phyloP scores from a whole-genome alignment of 2,329 filamentous ascomycete species.

The Fusarium devonianum region DNA sequence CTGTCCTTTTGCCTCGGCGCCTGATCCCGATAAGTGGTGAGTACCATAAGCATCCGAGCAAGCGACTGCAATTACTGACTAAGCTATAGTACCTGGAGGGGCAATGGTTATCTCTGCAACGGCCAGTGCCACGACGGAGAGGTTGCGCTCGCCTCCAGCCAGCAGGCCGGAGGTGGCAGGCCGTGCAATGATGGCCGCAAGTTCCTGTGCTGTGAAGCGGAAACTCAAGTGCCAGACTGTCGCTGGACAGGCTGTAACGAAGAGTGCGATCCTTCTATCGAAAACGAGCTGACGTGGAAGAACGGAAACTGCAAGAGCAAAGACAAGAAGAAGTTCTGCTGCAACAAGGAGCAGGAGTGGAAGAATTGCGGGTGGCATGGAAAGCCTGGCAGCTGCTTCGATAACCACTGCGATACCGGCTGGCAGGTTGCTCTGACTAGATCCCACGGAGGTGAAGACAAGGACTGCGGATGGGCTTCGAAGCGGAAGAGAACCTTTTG shows the following conservation, averaged over 20 bases:
- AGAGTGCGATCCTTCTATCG: conserved; percentile 8
- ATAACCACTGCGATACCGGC: conserved; percentile 42
- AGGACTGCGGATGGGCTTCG: conserved; percentile 33
- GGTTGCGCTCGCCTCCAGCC: conserved; percentile 40
- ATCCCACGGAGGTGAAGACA: conserved; percentile 38
- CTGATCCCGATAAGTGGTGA: conserved; percentile 41
- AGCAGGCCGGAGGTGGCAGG: conserved; percentile 41
- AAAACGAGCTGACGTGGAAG: conserved; percentile 9
- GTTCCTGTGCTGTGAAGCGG: conserved; percentile 42
- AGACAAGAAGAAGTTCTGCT: conserved; percentile 37
- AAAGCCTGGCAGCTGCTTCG: conserved; percentile 45
- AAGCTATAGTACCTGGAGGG: conserved; percentile 39
- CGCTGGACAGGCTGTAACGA: conserved; percentile 1
- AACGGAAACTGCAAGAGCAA: conserved; percentile 22
- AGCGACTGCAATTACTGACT: no score
- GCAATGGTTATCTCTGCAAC: conserved; percentile 40
- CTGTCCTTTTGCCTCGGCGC: conserved; percentile 44
- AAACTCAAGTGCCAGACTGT: conserved; percentile 4
- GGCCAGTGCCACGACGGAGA: conserved; percentile 46
- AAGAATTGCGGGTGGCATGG: conserved; percentile 48
- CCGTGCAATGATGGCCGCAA: conserved; percentile 43
- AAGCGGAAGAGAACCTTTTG: conserved; percentile 43
- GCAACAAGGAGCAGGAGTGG: conserved; percentile 39
- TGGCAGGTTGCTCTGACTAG: conserved; percentile 29
- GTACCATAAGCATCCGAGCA: no score